phyloP scores from a whole-genome alignment of 2,329 filamentous ascomycete genomes.

The Bipolaris gigantea region DNA sequence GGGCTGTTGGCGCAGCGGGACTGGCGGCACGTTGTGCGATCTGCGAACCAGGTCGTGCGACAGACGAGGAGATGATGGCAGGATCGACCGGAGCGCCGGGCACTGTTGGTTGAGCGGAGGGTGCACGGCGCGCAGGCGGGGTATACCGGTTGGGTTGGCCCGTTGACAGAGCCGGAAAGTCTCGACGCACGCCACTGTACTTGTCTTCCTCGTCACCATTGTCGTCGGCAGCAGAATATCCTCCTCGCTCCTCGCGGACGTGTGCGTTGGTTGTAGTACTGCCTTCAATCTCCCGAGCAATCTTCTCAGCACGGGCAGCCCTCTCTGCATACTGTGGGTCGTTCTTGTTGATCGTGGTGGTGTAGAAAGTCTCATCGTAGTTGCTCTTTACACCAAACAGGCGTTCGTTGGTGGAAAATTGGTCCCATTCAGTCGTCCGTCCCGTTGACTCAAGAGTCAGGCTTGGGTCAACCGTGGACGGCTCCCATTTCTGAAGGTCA shows the following conservation, averaged over 20 bases:
- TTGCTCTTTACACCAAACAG: constrained; percentile 86
- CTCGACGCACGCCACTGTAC: constrained; percentile 89
- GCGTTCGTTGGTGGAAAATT: constrained; percentile 87
- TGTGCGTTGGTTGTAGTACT: constrained; percentile 75
- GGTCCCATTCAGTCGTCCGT: constrained; percentile 69
- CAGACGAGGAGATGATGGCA: constrained; percentile 86
- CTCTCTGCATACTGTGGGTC: constrained; percentile 81
- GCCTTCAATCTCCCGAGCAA: constrained; percentile 86
- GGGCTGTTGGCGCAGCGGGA: constrained; percentile 25
- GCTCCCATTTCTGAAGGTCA: constrained; percentile 78
- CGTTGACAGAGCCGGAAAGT: constrained; percentile 66
- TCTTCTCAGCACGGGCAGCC: constrained; percentile 72
- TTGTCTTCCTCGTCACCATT: constrained; percentile 89
- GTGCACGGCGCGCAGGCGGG: constrained; percentile 82
- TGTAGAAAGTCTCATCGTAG: constrained; percentile 95
- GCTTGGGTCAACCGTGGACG: constrained; percentile 65
- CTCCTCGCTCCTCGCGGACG: constrained; percentile 83
- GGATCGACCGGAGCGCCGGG: constrained; percentile 79
- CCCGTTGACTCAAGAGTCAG: constrained; percentile 67
- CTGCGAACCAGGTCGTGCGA: constrained; percentile 55
- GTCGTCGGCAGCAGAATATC: constrained; percentile 65
- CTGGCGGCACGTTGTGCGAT: constrained; percentile 26
- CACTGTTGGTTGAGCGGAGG: constrained; percentile 71
- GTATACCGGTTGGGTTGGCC: constrained; percentile 76
- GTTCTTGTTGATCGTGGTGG: constrained; percentile 81